Evolutionary conservation across 805 yeast genomes (phyloP).

Genomic region (Wickerhamiella azyma): DNA sequence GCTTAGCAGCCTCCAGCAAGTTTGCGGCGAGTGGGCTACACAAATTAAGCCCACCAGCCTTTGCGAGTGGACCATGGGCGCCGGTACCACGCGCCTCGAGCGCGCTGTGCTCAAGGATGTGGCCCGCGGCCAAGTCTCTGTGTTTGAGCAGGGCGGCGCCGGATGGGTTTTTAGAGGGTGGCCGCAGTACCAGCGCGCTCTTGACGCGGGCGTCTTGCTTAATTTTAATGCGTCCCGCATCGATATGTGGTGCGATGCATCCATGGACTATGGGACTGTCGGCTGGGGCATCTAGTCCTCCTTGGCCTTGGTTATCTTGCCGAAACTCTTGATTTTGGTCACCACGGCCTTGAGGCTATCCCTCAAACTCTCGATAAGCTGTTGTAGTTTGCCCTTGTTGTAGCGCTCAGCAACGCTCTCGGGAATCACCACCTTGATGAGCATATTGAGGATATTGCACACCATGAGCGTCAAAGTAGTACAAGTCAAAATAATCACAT

Average conservation of each 20-base stretch:
- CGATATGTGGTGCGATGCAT: background rate
- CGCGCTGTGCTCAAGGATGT: slow-evolving; percentile 45
- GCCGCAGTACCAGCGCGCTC: background rate
- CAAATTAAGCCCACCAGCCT: slow-evolving; percentile 21
- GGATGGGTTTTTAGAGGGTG: slow-evolving; percentile 1
- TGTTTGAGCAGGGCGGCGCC: slow-evolving; percentile 32
- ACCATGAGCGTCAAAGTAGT: slow-evolving; percentile 87
- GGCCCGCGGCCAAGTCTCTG: slow-evolving; percentile 73
- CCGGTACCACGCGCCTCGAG: slow-evolving; percentile 35
- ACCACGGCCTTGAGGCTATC: background rate
- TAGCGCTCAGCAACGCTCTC: slow-evolving; percentile 31
- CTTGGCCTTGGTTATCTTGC: background rate
- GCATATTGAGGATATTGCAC: slow-evolving; percentile 69
- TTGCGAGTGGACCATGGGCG: slow-evolving; percentile 18
- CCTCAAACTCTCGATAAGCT: background rate
- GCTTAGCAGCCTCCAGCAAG: slow-evolving; percentile 53
- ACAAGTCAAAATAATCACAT: slow-evolving; percentile 85
- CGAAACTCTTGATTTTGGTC: background rate
- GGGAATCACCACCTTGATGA: slow-evolving; percentile 60
- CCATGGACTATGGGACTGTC: background rate
- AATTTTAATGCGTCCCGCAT: slow-evolving; percentile 1
- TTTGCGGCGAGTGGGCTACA: slow-evolving; percentile 59
- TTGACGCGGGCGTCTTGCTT: slow-evolving; percentile 5
- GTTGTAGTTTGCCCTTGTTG: background rate
- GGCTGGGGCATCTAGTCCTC: background rate